phyloP scores from a whole-genome alignment of 1,284 basidiomycete species.

The Cutaneotrichosporon mucoides region DNA sequence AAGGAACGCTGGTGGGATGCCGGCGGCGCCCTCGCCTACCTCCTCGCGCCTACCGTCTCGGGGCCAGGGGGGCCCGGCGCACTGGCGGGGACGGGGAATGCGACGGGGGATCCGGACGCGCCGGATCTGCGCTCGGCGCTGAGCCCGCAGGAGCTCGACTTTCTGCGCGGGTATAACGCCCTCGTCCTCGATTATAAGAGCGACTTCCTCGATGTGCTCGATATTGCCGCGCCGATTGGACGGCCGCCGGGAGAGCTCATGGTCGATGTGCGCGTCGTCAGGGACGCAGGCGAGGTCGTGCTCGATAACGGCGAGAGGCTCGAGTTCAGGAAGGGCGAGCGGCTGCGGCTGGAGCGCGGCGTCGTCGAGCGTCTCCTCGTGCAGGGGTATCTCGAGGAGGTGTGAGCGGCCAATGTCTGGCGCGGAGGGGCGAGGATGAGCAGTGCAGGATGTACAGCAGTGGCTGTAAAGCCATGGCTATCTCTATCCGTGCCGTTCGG shows the following conservation, averaged over 20 bases:
- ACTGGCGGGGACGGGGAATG: background rate
- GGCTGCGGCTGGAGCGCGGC: constrained; percentile 76
- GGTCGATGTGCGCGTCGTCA: constrained; percentile 53
- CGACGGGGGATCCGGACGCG: constrained; percentile 21
- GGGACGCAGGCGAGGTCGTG: constrained; percentile 82
- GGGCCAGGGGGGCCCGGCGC: background rate
- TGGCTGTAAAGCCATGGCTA: too few relatives aligned
- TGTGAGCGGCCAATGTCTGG: constrained; percentile 24
- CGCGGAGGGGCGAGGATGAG: too few relatives aligned
- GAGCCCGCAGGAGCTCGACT: constrained; percentile 86
- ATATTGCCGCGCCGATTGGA: constrained; percentile 72
- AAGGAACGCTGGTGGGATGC: constrained; percentile 84
- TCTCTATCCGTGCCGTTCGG: too few relatives aligned
- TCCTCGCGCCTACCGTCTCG: constrained; percentile 57
- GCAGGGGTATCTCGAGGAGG: constrained; percentile 77
- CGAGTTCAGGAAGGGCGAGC: constrained; percentile 80
- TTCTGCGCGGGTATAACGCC: constrained; percentile 73
- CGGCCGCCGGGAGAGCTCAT: constrained; percentile 56
- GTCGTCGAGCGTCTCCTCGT: constrained; percentile 90
- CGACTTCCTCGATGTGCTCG: constrained; percentile 79
- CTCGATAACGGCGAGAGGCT: constrained; percentile 76
- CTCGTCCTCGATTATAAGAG: constrained; percentile 78
- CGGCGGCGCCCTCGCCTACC: constrained; percentile 81
- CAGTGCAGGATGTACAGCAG: too few relatives aligned
- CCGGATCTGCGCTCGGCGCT: constrained; percentile 69